Evolutionary conservation across 768 basidiomycete species (phyloP).

Genomic region (Gloeophyllum trabeum): DNA sequence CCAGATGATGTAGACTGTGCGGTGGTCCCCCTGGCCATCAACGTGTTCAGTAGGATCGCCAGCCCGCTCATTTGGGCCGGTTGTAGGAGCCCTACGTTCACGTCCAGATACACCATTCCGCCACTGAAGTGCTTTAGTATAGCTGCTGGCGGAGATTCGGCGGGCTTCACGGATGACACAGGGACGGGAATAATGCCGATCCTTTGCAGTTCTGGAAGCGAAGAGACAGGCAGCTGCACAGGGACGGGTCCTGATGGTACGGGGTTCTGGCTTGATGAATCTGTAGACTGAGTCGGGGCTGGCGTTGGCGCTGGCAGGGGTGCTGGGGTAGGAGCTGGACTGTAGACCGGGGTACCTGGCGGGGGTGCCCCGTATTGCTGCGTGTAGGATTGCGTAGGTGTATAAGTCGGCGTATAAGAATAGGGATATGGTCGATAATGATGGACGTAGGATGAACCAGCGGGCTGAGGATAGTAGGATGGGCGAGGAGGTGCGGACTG

Average conservation of each 20-base stretch:
- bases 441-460: slow-evolving; percentile 19
- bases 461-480: neutral
- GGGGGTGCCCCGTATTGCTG: slow-evolving; percentile 9
- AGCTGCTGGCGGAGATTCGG: slow-evolving; percentile 60
- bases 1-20: neutral
- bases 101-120: slow-evolving; percentile 62
- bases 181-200: slow-evolving; percentile 69
- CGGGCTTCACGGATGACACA: slow-evolving; percentile 33
- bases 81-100: slow-evolving; percentile 66
- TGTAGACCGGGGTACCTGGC: slow-evolving; percentile 3
- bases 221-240: slow-evolving; percentile 58
- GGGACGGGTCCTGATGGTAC: slow-evolving; percentile 29
- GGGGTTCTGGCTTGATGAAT: neutral
- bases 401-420: slow-evolving; percentile 12
- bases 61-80: slow-evolving; percentile 69
- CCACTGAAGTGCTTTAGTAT: slow-evolving; percentile 65
- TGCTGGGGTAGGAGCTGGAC: slow-evolving; percentile 2
- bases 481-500: neutral
- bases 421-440: slow-evolving; percentile 49
- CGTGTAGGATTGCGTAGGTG: slow-evolving; percentile 1
- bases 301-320: slow-evolving; percentile 15
- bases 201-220: slow-evolving; percentile 46
- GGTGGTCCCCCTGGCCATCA: slow-evolving; percentile 35
- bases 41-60: slow-evolving; percentile 57
- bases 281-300: slow-evolving; percentile 25